Conservation (phyloP, 768 basidiomycete species). For the Lepiota brunneoincarnata region DNA sequence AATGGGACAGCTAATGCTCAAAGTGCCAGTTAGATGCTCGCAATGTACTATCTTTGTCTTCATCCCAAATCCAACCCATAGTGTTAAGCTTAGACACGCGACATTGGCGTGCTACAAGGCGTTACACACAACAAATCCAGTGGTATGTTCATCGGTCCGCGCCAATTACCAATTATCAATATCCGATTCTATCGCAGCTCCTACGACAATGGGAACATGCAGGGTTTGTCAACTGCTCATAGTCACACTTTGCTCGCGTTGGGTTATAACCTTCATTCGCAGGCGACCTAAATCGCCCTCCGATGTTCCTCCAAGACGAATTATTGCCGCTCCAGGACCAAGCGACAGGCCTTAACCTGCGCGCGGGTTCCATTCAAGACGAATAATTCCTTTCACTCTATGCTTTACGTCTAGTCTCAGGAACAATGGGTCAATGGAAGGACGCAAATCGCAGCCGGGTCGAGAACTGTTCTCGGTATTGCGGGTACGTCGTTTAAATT, state of each 20-base stretch:
- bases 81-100: constrained; percentile 56
- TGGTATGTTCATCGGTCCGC: constrained; percentile 34
- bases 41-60: neutral
- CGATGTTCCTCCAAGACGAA: constrained; percentile 77
- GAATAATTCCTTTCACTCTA: constrained; percentile 48
- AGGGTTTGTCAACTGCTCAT: constrained; percentile 48
- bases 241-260: neutral
- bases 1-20: neutral
- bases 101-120: constrained; percentile 94
- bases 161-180: neutral
- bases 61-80: constrained; percentile 22
- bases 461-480: constrained; percentile 86
- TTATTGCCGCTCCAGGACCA: constrained; percentile 79
- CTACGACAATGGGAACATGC: constrained; percentile 86
- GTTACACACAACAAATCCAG: constrained; percentile 68
- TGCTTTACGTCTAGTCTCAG: neutral
- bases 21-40: constrained; percentile 6
- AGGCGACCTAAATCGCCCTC: constrained; percentile 96
- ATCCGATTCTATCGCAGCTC: constrained; percentile 43
- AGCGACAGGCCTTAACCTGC: constrained; percentile 84
- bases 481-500: constrained; percentile 23
- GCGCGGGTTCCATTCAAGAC: constrained; percentile 84
- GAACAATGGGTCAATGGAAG: constrained; percentile 58
- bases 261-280: neutral
- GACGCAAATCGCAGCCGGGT: constrained; percentile 82